phyloP scores from a whole-genome alignment of 202 grass and related monocot species.

The Zoysia matrella region DNA sequence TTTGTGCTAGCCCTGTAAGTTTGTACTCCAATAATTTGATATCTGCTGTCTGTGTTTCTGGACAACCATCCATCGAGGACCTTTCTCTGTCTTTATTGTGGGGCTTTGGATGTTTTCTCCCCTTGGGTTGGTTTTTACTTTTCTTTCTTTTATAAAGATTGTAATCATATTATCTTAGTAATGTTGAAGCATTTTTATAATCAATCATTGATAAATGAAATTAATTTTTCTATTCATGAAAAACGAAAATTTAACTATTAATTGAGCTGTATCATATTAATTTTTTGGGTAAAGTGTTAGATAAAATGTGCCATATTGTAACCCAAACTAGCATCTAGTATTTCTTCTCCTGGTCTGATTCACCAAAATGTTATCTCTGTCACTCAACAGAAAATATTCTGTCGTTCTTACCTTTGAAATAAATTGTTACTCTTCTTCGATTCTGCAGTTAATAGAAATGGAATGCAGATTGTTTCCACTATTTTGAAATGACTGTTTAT shows the following conservation, averaged over 20 bases:
- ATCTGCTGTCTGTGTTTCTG: neutral
- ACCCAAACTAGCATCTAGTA: constrained; percentile 5
- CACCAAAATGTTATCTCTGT: constrained; percentile 14
- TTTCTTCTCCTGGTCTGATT: constrained; percentile 11
- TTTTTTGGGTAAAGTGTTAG: neutral
- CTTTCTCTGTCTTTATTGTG: neutral
- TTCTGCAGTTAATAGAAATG: neutral
- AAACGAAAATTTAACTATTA: neutral
- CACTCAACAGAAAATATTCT: neutral
- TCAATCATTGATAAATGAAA: constrained; percentile 17
- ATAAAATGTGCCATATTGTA: constrained; percentile 19
- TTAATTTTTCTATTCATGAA: constrained; percentile 3
- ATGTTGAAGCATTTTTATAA: constrained; percentile 23
- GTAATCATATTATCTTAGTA: constrained; percentile 13
- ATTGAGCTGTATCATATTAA: constrained; percentile 14
- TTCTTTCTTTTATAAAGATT: neutral
- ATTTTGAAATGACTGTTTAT: neutral
- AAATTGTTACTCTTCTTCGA: neutral
- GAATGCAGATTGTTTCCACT: neutral
- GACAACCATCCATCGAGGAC: neutral
- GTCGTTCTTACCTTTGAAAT: constrained; percentile 12
- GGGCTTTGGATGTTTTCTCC: neutral
- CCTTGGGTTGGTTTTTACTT: neutral
- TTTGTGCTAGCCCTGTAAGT: constrained; percentile 98
- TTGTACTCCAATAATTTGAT: neutral